Conservation (phyloP, 345 rosid genomes). For the Linum lewisii region DNA sequence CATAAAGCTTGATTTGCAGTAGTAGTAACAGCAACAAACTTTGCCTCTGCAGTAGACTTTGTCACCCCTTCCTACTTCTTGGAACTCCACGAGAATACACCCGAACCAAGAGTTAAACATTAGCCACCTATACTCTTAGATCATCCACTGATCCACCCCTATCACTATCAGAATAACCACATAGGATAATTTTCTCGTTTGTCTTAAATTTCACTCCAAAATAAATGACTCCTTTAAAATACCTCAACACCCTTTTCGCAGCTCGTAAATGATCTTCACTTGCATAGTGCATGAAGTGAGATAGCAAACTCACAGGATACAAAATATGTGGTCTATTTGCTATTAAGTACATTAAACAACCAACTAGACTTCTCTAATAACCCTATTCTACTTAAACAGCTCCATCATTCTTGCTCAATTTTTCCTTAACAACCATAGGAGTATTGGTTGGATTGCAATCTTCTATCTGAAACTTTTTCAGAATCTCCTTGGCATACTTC, state of each 20-base stretch:
- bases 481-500: no score
- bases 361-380: background rate
- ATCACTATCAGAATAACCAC: background rate
- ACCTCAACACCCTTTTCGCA: background rate
- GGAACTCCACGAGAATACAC: slow-evolving; percentile 4
- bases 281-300: slow-evolving; percentile 3
- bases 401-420: background rate
- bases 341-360: slow-evolving; percentile 5
- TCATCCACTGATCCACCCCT: background rate
- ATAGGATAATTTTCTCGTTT: background rate
- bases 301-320: background rate
- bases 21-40: no score
- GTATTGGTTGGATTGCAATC: no score
- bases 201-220: background rate
- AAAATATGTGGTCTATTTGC: background rate
- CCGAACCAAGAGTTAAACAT: background rate
- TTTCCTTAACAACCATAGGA: no score
- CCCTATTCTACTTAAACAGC: background rate
- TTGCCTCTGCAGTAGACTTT: no score
- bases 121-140: slow-evolving; percentile 1
- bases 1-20: no score
- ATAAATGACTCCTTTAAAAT: background rate
- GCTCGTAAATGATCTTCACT: background rate
- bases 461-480: no score
- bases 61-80: no score